Conservation (phyloP, 108 stramenopile species). For the Skeletonema tropicum region DNA sequence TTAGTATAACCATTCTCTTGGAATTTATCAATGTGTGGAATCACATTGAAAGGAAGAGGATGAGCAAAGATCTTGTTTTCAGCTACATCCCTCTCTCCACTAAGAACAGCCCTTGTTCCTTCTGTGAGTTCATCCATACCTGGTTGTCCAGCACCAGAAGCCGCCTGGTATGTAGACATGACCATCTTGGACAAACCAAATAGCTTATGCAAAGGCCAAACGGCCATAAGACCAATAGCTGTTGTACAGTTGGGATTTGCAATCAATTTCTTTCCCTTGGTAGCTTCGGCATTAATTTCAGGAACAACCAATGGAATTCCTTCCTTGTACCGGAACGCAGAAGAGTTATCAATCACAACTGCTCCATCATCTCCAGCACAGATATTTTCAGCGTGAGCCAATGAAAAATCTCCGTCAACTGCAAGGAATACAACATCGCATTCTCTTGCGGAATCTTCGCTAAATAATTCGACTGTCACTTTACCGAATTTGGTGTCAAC, state of each 20-base stretch:
- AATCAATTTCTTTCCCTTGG: conserved; percentile 94
- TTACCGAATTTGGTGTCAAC: conserved; percentile 83
- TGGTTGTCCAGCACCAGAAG: conserved; percentile 86
- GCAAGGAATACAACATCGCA: conserved; percentile 94
- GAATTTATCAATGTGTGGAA: conserved; percentile 99
- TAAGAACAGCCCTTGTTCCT: conserved; percentile 81
- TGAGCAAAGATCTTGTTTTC: conserved; percentile 92
- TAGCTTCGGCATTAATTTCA: conserved; percentile 93
- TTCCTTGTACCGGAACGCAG: conserved; percentile 92
- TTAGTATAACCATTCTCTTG: conserved; percentile 98
- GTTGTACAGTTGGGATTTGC: conserved; percentile 99
- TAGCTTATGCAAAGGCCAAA: conserved; percentile 92
- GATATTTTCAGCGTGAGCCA: conserved; percentile 82
- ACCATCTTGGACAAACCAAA: conserved; percentile 92
- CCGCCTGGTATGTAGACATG: conserved; percentile 97
- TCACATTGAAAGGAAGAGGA: conserved; percentile 98
- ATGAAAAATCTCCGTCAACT: conserved; percentile 87
- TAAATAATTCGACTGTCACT: conserved; percentile 87
- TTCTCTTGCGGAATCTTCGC: conserved; percentile 65
- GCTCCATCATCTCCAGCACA: conserved; percentile 70
- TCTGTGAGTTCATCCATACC: conserved; percentile 96
- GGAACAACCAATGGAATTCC: conserved; percentile 95
- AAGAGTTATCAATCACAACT: conserved; percentile 90
- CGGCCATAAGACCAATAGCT: conserved; percentile 97
- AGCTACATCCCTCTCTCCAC: conserved; percentile 64